Evolutionary conservation across 305 asterid species (phyloP), one percentile per base, ranked within the genome.

Genomic region (Rubia occidens): DNA sequence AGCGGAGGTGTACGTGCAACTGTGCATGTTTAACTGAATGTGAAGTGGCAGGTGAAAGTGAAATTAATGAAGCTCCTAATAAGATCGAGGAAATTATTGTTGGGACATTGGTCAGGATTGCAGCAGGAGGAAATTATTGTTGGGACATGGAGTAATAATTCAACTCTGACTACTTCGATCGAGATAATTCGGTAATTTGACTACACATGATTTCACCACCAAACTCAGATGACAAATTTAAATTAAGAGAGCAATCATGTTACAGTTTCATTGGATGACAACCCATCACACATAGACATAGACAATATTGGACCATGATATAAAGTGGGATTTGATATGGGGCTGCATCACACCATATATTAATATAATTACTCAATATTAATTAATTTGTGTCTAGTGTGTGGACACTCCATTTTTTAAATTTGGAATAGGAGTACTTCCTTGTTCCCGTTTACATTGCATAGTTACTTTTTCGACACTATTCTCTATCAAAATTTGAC

Each of bases 241-340:
- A 18, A 74, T 20, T 24, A 29, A 45, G 20, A 63, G 62, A 32
- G 68, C 64, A 54, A 49, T 70, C 72, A 68, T 61, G 58, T 65
- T 66, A 72, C 64, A 37, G 61, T 68, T 26, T 62, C 39, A 78
- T 68, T 78, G 83, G 79, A 78, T 67, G 83, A 81, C 85, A 76
- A 71, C 81, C 79, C 68, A 70, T 72, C 71, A 59, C 39, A 73
- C 62, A 32, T 4, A 3, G 35, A 73, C 62, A 32, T 4, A 3
- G 35, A 32, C 35, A 58, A 72, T 61, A 73, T 70, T 73, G 76
- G 74, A 71, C 76, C 73, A 76, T 69, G 75, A 63, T 47, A 29
- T 68, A 67, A 26, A 70, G 76, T 78, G 72, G 71, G 67, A 72
- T 60, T 60, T 59, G 8, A 11, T 60, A 63, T 60, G 64, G 75